Evolutionary conservation across 305 asterid genomes (phyloP), one percentile per base, ranked within the genome.

Genomic region (Fraxinus baroniana): DNA sequence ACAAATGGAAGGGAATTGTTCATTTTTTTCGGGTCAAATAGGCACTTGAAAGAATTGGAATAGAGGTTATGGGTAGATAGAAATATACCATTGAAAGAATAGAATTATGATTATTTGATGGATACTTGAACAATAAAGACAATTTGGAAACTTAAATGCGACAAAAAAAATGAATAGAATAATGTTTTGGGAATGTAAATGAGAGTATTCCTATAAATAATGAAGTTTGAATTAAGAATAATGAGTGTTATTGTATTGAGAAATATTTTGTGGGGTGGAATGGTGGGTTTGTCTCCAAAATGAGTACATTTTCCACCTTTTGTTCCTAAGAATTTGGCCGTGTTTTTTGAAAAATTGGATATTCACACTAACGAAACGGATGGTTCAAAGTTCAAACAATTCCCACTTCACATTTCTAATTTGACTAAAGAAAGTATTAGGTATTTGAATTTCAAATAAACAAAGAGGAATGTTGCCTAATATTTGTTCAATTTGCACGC

Each of bases 241-340:
- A 78, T 7, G 83, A n/a, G 32, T 24, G 24, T 3, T 41, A 12
- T 68, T 78, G 57, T 20, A 2, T 15, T 49, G 60, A 49, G 28
- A 76, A 49, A 73, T 13, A 71, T 79, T 78, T 30, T 55, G 73
- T 77, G 79, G 80, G 71, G 71, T 36, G 83, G 88, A 82, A 8
- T 79, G 87, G 73, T 52, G 77, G 8, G 41, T 41, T 32, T 60
- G 83, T 78, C 86, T 72, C 44, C 7, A 73, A 83, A 18, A 7
- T 44, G 22, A 78, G 32, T 78, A 39, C 68, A 78, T 84, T 83
- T 83, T 84, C 86, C 84, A 84, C 82, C 74, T 30, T 79, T 75
- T 70, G 77, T 55, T 28, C 28, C 33, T 44, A 28, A 18, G 22
- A 76, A 39, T 8, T 74, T 74, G 66, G 39, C 75, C 5, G 8